Evolutionary conservation across 495 filamentous ascomycete genomes (phyloP).

Genomic region (Penicillium herquei): DNA sequence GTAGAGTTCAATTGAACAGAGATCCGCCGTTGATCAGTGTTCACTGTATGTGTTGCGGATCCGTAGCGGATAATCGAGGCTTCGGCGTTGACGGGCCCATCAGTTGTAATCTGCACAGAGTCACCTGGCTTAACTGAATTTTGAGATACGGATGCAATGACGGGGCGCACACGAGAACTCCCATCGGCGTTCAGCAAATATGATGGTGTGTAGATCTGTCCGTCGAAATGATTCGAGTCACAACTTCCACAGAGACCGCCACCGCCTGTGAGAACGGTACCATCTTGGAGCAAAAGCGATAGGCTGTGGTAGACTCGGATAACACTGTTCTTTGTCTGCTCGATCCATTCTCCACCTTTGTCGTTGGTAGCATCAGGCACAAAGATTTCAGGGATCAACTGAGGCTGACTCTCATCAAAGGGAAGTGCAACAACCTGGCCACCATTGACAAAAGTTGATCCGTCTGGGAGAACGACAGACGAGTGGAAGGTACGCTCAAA

Average conservation of each 20-base stretch:
- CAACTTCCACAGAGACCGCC: slow-evolving; percentile 52
- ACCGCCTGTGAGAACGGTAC: slow-evolving; percentile 48
- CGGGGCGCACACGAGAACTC: slow-evolving; percentile 30
- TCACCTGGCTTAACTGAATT: slow-evolving; percentile 25
- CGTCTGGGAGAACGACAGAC: slow-evolving; percentile 48
- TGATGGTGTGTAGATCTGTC: slow-evolving; percentile 44
- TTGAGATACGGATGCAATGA: slow-evolving; percentile 26
- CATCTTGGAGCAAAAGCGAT: slow-evolving; percentile 49
- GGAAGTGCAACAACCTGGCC: slow-evolving; percentile 38
- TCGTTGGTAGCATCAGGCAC: slow-evolving; percentile 21
- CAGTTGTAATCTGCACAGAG: slow-evolving; percentile 37
- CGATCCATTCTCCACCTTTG: slow-evolving; percentile 33
- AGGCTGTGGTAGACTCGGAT: slow-evolving; percentile 51
- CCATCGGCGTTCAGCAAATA: slow-evolving; percentile 47
- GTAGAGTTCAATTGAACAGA: slow-evolving; percentile 21
- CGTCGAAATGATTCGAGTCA: slow-evolving; percentile 49
- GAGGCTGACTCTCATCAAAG: slow-evolving; percentile 42
- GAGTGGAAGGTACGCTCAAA: slow-evolving; percentile 43
- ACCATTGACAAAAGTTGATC: slow-evolving; percentile 40
- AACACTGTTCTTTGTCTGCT: slow-evolving; percentile 32
- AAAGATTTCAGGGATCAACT: slow-evolving; percentile 43
- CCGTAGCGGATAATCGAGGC: slow-evolving; percentile 40
- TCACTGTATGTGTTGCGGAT: slow-evolving; percentile 46
- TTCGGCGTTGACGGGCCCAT: slow-evolving; percentile 14
- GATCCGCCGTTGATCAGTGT: slow-evolving; percentile 51